Conservation (phyloP, 2,329 filamentous ascomycete genomes). For the Phyllosticta citribraziliensis region DNA sequence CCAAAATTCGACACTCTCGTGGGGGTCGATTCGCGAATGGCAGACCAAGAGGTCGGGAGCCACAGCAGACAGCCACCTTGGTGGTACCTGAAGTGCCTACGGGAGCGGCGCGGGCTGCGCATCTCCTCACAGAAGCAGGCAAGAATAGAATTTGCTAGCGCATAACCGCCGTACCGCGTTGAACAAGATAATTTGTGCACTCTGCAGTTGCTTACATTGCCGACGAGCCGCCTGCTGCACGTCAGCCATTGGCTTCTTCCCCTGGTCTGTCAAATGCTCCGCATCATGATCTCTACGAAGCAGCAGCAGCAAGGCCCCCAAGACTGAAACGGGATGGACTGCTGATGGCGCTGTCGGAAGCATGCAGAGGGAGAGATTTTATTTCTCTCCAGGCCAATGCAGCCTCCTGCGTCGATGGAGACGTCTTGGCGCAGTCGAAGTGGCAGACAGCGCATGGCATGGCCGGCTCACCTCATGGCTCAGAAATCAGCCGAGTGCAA, state of each 20-base stretch:
- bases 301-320: not conserved
- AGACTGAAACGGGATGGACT: not conserved
- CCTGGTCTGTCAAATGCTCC: not conserved
- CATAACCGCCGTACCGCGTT: slow-evolving; percentile 2
- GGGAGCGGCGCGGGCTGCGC: not conserved
- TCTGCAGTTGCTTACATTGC: not conserved
- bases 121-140: not conserved
- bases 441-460: not conserved
- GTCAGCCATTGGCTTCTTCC: not conserved
- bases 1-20: not conserved
- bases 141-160: slow-evolving; percentile 8
- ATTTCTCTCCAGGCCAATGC: not conserved
- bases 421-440: not conserved
- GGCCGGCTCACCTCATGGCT: not conserved
- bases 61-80: not conserved
- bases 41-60: slow-evolving; percentile 4
- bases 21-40: not conserved
- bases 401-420: not conserved
- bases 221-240: slow-evolving; percentile 4
- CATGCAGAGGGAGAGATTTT: not conserved
- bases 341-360: not conserved
- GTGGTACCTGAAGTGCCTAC: not conserved
- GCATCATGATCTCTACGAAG: not conserved
- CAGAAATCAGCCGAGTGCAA: not conserved
- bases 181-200: slow-evolving; percentile 9